Conservation (phyloP, 352 stramenopile species). For the Phytophthora agathidicida region DNA sequence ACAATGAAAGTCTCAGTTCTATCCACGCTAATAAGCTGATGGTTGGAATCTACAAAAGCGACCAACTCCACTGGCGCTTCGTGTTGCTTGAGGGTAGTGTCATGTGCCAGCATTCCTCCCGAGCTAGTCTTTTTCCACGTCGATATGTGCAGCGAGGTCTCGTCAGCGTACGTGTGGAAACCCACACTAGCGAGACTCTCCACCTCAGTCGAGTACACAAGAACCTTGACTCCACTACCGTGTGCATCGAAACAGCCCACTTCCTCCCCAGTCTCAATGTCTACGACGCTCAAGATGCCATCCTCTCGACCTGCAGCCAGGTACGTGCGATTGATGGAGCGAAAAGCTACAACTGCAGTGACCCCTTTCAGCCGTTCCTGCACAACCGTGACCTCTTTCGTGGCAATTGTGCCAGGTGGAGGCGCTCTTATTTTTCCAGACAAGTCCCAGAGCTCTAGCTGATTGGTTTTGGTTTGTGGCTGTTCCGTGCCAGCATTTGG, state of each 20-base stretch:
- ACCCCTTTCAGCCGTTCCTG: slow-evolving; percentile 61
- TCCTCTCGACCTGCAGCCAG: slow-evolving; percentile 59
- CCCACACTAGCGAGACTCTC: slow-evolving; percentile 66
- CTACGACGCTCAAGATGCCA: slow-evolving; percentile 58
- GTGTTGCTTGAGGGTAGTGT: slow-evolving; percentile 45
- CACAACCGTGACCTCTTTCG: slow-evolving; percentile 33
- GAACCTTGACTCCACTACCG: slow-evolving; percentile 56
- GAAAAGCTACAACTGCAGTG: slow-evolving; percentile 47
- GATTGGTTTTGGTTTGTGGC: slow-evolving; percentile 54
- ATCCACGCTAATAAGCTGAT: slow-evolving; percentile 65
- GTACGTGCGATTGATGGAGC: slow-evolving; percentile 59
- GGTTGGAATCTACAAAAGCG: slow-evolving; percentile 62
- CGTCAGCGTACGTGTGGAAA: slow-evolving; percentile 67
- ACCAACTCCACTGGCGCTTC: slow-evolving; percentile 47
- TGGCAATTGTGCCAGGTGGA: slow-evolving; percentile 27
- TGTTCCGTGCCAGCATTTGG: slow-evolving; percentile 35
- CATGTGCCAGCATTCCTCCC: slow-evolving; percentile 29
- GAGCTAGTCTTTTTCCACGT: slow-evolving; percentile 52
- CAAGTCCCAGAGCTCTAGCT: slow-evolving; percentile 67
- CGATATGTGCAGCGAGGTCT: slow-evolving; percentile 64
- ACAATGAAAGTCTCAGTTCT: slow-evolving; percentile 44
- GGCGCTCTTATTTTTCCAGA: slow-evolving; percentile 33
- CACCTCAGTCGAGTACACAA: slow-evolving; percentile 51
- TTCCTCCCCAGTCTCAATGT: slow-evolving; percentile 53
- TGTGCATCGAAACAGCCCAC: slow-evolving; percentile 62